A percentile compares a stretch with the other conserved stretches of the same genome.
phyloP scores from a whole-genome alignment of 2,329 filamentous ascomycete species.

The Fragosphaeria purpurea region DNA sequence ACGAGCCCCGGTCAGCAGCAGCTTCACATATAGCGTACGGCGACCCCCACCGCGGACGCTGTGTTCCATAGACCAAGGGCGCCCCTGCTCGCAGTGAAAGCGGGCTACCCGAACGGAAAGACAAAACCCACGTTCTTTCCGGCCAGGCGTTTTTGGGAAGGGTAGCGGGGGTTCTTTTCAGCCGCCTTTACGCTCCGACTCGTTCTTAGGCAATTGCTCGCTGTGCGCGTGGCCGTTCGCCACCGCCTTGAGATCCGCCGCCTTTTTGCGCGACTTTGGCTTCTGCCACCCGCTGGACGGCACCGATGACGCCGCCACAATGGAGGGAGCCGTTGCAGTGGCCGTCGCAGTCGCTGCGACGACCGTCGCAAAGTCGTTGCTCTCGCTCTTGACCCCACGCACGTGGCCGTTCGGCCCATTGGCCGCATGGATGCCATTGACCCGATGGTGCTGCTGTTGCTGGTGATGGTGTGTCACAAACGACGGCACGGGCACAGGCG shows the following conservation, averaged over 20 bases:
- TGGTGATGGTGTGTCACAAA: constrained; percentile 19
- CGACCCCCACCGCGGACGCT: too few species aligned
- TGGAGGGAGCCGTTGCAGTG: too few species aligned
- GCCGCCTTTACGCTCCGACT: constrained; percentile 53
- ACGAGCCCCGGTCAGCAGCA: too few species aligned
- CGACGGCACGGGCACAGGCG: neutral
- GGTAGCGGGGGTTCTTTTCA: constrained; percentile 23
- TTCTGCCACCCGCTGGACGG: constrained; percentile 45
- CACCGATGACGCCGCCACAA: neutral
- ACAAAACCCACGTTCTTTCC: too few species aligned
- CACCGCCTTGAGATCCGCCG: constrained; percentile 36
- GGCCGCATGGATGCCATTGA: neutral
- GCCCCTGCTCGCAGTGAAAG: too few species aligned
- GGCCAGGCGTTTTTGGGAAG: too few species aligned
- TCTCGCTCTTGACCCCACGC: constrained; percentile 44
- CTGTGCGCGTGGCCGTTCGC: constrained; percentile 31
- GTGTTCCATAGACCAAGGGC: too few species aligned
- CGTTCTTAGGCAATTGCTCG: constrained; percentile 48
- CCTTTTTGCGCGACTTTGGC: constrained; percentile 44
- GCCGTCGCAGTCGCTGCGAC: too few species aligned
- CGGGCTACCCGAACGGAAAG: too few species aligned
- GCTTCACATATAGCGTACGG: too few species aligned
- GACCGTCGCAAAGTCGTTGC: constrained; percentile 18
- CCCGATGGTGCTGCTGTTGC: constrained; percentile 25
- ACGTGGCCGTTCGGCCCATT: constrained; percentile 36